phyloP scores from a whole-genome alignment of 768 basidiomycete genomes.

The Mycena epipterygia region DNA sequence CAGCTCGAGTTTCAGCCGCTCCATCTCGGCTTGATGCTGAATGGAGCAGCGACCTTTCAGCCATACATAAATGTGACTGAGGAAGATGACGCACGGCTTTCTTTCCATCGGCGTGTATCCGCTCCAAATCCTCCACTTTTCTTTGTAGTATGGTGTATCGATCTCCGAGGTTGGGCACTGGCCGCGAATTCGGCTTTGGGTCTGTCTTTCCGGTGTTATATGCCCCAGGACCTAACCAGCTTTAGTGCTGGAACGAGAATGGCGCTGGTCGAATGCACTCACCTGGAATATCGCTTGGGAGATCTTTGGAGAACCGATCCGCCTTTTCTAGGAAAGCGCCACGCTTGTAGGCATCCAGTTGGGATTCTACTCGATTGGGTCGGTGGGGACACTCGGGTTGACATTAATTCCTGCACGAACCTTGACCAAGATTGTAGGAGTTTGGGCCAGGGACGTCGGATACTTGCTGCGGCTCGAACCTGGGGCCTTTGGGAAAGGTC shows the following conservation, averaged over 20 bases:
- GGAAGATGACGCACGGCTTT: constrained; percentile 61
- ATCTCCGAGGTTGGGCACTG: constrained; percentile 50
- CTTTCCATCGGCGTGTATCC: constrained; percentile 75
- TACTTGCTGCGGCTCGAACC: constrained; percentile 62
- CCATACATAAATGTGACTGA: background rate
- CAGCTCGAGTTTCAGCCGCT: constrained; percentile 71
- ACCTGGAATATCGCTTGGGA: constrained; percentile 59
- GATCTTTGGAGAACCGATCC: constrained; percentile 64
- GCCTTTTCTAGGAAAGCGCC: constrained; percentile 72
- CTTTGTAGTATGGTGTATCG: constrained; percentile 69
- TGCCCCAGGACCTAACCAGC: constrained; percentile 50
- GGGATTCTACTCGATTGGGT: constrained; percentile 49
- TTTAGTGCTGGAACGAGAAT: background rate
- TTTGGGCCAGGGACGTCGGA: constrained; percentile 69
- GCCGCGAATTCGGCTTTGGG: constrained; percentile 42
- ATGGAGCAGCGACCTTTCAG: background rate
- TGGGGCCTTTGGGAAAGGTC: constrained; percentile 64
- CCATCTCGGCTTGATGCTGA: constrained; percentile 74
- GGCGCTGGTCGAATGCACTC: constrained; percentile 16
- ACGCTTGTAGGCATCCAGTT: constrained; percentile 66
- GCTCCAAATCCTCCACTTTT: constrained; percentile 76
- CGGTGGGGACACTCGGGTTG: background rate
- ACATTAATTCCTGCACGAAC: too few species aligned
- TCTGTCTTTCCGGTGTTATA: constrained; percentile 42
- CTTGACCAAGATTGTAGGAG: constrained; percentile 58